phyloP scores from a whole-genome alignment of 2,329 filamentous ascomycete genomes.

The Alternaria conjuncta region DNA sequence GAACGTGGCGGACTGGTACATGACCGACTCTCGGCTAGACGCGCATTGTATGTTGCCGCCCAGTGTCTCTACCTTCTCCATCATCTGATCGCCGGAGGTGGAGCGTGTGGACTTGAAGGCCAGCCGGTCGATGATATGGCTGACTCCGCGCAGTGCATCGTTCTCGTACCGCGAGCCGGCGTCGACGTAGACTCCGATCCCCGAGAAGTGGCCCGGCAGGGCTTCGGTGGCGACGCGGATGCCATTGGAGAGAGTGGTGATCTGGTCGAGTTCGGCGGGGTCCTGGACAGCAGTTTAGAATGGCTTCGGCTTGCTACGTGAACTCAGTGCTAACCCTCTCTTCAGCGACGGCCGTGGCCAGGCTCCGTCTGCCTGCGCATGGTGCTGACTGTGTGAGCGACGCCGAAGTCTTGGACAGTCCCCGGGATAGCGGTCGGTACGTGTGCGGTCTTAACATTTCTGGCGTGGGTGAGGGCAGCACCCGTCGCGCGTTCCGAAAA shows the following conservation, averaged over 20 bases:
- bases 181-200: conserved; percentile 94
- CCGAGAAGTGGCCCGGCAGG: conserved; percentile 90
- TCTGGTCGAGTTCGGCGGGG: conserved; percentile 82
- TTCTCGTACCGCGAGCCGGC: conserved; percentile 95
- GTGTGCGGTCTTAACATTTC: conserved; percentile 43
- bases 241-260: conserved; percentile 90
- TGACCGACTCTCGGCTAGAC: conserved; percentile 91
- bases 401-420: conserved; percentile 27
- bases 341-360: conserved; percentile 43
- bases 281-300: conserved; percentile 60
- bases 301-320: conserved; percentile 4
- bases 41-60: conserved; percentile 98
- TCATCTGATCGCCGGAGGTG: conserved; percentile 79
- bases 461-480: conserved; percentile 6
- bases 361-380: conserved; percentile 31
- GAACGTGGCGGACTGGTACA: conserved; percentile 99
- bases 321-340: conserved; percentile 38
- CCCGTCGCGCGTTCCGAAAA: conserved; percentile 15
- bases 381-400: conserved; percentile 22
- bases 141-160: conserved; percentile 81
- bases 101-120: conserved; percentile 87
- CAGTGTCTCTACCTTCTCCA: conserved; percentile 84
- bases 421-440: conserved; percentile 37
- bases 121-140: conserved; percentile 93
- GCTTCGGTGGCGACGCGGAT: conserved; percentile 94